Conservation (phyloP, 2,329 filamentous ascomycete species). For the Malbranchea cinnamomea region DNA sequence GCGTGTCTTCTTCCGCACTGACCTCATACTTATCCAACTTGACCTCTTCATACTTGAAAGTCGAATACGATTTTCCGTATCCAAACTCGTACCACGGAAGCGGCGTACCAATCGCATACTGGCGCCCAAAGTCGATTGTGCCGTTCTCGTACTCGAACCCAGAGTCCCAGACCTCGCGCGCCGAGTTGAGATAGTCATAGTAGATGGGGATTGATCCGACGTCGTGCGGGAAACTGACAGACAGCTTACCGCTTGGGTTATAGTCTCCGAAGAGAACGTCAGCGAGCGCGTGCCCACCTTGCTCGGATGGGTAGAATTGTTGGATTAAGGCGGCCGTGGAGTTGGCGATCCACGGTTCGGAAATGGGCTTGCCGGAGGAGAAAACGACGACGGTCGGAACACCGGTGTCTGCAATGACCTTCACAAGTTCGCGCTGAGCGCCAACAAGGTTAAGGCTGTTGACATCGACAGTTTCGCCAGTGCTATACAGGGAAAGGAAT, state of each 20-base stretch:
- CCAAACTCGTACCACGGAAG: constrained; percentile 51
- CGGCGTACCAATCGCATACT: constrained; percentile 48
- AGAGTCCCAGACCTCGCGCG: constrained; percentile 37
- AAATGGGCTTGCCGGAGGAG: constrained; percentile 56
- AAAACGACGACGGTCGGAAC: constrained; percentile 54
- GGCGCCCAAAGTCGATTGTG: constrained; percentile 47
- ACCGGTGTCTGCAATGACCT: constrained; percentile 51
- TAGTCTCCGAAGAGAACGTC: constrained; percentile 50
- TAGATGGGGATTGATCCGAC: constrained; percentile 54
- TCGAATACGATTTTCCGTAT: constrained; percentile 51
- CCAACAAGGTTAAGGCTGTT: constrained; percentile 51
- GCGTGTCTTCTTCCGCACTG: constrained; percentile 38
- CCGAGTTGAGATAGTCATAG: constrained; percentile 59
- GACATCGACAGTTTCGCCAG: constrained; percentile 58
- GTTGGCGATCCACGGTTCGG: constrained; percentile 56
- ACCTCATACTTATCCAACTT: constrained; percentile 29
- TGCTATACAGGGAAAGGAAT: constrained; percentile 17
- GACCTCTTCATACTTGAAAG: constrained; percentile 41
- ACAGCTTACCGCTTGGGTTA: constrained; percentile 51
- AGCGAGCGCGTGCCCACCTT: constrained; percentile 51
- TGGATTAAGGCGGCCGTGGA: constrained; percentile 52
- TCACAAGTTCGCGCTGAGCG: constrained; percentile 51
- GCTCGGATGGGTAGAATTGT: constrained; percentile 59
- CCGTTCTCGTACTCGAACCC: constrained; percentile 43
- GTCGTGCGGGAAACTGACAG: constrained; percentile 51